A percentile compares a stretch with the other conserved stretches of the same genome.
phyloP scores from a whole-genome alignment of 2,329 filamentous ascomycete genomes.

The Aspergillus novoparasiticus region DNA sequence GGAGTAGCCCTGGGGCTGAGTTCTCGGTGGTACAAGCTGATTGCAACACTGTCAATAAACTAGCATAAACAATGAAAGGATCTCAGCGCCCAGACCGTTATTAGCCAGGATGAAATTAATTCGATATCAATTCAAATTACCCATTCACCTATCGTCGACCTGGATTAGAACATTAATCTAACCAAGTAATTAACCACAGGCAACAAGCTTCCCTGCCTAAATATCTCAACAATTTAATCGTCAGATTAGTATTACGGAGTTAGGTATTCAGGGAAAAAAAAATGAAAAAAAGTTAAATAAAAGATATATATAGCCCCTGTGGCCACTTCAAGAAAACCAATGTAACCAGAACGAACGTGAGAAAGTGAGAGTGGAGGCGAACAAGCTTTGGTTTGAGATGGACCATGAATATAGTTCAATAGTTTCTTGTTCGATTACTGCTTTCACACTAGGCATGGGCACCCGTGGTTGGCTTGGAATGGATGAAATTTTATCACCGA shows the following conservation, averaged over 20 bases:
- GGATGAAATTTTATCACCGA: neutral
- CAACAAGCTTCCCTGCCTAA: neutral
- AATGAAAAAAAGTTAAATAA: neutral
- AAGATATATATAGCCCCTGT: neutral
- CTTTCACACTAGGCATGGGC: neutral
- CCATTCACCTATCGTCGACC: neutral
- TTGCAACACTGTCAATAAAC: neutral
- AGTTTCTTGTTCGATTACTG: neutral
- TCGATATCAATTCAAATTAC: neutral
- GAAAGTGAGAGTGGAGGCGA: neutral
- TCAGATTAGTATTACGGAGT: neutral
- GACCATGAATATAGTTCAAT: constrained; percentile 2
- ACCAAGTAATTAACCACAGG: neutral
- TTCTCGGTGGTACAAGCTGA: neutral
- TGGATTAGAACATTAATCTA: neutral
- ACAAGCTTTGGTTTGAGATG: neutral
- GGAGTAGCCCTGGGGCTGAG: neutral
- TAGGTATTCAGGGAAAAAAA: neutral
- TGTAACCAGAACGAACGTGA: neutral
- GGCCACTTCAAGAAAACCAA: neutral
- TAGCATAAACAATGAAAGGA: neutral
- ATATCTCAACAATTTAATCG: neutral
- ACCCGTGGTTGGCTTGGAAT: too few species aligned
- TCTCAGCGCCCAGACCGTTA: neutral
- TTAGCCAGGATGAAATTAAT: neutral